Conservation (phyloP, 805 yeast species). For the Tetrapisispora taiwanensis region DNA sequence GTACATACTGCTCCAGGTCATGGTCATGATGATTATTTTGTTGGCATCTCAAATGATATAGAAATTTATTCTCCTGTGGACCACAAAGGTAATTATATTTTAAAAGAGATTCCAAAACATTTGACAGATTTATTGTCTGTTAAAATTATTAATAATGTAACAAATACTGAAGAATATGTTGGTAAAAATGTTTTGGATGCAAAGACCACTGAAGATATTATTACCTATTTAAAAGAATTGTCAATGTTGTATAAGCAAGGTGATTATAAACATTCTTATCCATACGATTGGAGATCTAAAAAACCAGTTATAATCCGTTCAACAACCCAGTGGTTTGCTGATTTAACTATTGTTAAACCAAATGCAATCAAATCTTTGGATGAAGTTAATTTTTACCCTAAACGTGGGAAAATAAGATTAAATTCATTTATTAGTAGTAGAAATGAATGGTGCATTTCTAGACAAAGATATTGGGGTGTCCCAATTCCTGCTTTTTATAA, state of each 20-base stretch:
- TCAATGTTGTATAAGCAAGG: conserved; percentile 40
- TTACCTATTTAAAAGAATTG: conserved; percentile 34
- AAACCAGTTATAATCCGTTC: conserved; percentile 91
- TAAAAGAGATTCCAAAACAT: conserved; percentile 32
- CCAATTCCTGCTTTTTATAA: conserved; percentile 84
- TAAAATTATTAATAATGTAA: not conserved
- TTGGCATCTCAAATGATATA: conserved; percentile 50
- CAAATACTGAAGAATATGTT: conserved; percentile 6
- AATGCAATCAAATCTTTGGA: conserved; percentile 50
- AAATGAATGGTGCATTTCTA: conserved; percentile 94
- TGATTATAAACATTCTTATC: conserved; percentile 70
- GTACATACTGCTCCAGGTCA: conserved; percentile 98
- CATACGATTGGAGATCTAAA: conserved; percentile 95
- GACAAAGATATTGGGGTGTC: conserved; percentile 97
- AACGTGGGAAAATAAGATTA: conserved; percentile 59
- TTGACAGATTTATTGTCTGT: conserved; percentile 7
- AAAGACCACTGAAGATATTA: conserved; percentile 41
- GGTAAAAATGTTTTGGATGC: conserved; percentile 43
- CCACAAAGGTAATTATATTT: conserved; percentile 54
- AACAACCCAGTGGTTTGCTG: conserved; percentile 95
- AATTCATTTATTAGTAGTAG: conserved; percentile 63
- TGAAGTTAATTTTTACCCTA: conserved; percentile 63
- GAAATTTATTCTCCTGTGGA: conserved; percentile 71
- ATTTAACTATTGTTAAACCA: conserved; percentile 63
- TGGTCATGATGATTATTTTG: conserved; percentile 83